Conservation (phyloP, 2,329 filamentous ascomycete species). For the Alternaria novae-zelandiae region DNA sequence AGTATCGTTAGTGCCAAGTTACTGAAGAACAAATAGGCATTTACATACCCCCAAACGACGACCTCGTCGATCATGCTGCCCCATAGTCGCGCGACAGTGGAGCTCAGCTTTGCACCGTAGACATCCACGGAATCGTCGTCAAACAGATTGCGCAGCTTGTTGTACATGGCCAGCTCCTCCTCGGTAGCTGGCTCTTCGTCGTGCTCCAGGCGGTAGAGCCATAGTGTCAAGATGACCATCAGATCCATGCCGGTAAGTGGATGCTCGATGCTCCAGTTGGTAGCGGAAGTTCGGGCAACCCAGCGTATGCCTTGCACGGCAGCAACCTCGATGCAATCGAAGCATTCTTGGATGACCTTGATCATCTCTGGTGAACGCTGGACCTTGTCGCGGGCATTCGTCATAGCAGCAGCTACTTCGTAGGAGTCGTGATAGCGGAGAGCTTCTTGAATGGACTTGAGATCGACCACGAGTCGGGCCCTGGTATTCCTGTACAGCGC, state of each 20-base stretch:
- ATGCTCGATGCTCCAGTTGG: constrained; percentile 99
- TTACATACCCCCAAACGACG: constrained; percentile 96
- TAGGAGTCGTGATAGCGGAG: constrained; percentile 96
- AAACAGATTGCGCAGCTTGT: constrained; percentile 88
- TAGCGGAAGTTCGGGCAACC: constrained; percentile 96
- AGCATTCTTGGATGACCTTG: constrained; percentile 97
- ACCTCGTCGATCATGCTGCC: constrained; percentile 98
- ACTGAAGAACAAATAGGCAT: neutral
- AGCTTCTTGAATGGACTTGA: constrained; percentile 95
- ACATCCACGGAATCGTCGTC: constrained; percentile 87
- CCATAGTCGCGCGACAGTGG: constrained; percentile 94
- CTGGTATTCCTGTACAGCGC: constrained; percentile 95
- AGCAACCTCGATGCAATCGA: constrained; percentile 95
- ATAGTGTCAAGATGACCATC: constrained; percentile 96
- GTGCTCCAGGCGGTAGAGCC: constrained; percentile 99
- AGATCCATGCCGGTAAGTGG: constrained; percentile 94
- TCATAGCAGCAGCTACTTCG: constrained; percentile 97
- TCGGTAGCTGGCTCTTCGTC: constrained; percentile 89
- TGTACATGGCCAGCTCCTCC: constrained; percentile 87
- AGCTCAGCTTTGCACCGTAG: constrained; percentile 84
- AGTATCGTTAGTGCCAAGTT: constrained; percentile 52
- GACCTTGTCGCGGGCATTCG: constrained; percentile 88
- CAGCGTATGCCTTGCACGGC: constrained; percentile 93
- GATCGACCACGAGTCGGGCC: constrained; percentile 88
- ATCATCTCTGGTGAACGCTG: constrained; percentile 97